A percentile compares a stretch with the other conserved stretches of the same genome.
phyloP scores from a whole-genome alignment of 768 basidiomycete species.

The Pleurotus giganteus region DNA sequence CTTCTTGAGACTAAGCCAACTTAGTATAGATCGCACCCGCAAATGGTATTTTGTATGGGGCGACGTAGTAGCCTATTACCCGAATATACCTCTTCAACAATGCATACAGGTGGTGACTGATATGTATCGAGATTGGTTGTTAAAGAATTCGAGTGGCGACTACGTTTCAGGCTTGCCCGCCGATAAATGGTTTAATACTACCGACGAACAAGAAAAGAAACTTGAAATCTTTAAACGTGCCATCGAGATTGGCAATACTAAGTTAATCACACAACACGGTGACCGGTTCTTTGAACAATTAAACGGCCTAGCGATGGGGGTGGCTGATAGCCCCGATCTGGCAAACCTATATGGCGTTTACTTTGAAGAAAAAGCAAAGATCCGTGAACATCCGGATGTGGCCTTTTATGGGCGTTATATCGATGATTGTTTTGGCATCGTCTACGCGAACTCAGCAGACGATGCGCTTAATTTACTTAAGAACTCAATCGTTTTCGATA shows the following conservation, averaged over 20 bases:
- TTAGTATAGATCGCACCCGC: slow-evolving; percentile 7
- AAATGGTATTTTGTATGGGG: slow-evolving; percentile 25
- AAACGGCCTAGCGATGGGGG: slow-evolving; percentile 29
- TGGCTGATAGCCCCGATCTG: slow-evolving; percentile 22
- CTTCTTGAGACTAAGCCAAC: slow-evolving; percentile 28
- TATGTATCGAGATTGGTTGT: slow-evolving; percentile 12
- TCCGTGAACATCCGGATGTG: background rate
- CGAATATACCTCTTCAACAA: slow-evolving; percentile 20
- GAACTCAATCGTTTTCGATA: background rate
- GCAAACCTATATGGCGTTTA: background rate
- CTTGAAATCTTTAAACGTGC: slow-evolving; percentile 1
- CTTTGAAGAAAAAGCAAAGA: background rate
- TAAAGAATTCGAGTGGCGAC: slow-evolving; percentile 1
- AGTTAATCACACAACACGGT: slow-evolving; percentile 21
- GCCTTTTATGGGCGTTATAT: background rate
- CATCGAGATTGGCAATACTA: slow-evolving; percentile 15
- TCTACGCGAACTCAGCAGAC: background rate
- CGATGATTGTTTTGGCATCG: background rate
- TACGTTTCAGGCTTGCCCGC: too few relatives aligned
- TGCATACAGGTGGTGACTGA: slow-evolving; percentile 19
- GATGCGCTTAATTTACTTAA: background rate
- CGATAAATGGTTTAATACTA: too few relatives aligned
- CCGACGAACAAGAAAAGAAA: too few relatives aligned
- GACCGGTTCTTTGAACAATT: slow-evolving; percentile 22
- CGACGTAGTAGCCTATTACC: slow-evolving; percentile 33